Evolutionary conservation across 2,329 filamentous ascomycete species (phyloP), one percentile per base, ranked within the genome.

Genomic region (Rosellinia necatrix): DNA sequence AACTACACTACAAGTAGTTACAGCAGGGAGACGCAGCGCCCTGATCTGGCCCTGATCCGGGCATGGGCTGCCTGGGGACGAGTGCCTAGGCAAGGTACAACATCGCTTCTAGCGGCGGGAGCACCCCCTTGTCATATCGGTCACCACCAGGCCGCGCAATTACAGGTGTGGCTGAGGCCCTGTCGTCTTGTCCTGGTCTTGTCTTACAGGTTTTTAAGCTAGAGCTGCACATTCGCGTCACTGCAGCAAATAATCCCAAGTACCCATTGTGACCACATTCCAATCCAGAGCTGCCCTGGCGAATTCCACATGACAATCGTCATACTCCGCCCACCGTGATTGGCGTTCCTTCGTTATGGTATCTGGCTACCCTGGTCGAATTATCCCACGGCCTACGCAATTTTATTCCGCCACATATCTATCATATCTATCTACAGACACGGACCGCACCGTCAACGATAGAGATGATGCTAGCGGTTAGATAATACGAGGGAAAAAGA

Each of bases 111-210:
- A n/a, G n/a, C n/a, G n/a, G n/a, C n/a, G n/a, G n/a, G n/a, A n/a
- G n/a, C n/a, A n/a, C n/a, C n/a, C n/a, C n/a, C n/a, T n/a, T n/a
- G n/a, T n/a, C n/a, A n/a, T n/a, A n/a, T n/a, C n/a, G n/a, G n/a
- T n/a, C n/a, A n/a, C n/a, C n/a, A n/a, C n/a, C n/a, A n/a, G 44
- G 53, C 53, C 53, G 44, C 58, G 53, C 49, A 60, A 60, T 51
- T 46, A n/a, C n/a, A n/a, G n/a, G n/a, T 57, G 53, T 59, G 57
- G 53, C 57, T 53, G 48, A 46, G 56, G n/a, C n/a, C n/a, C n/a
- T n/a, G n/a, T n/a, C n/a, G n/a, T n/a, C n/a, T n/a, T n/a, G n/a
- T n/a, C n/a, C n/a, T n/a, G n/a, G n/a, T n/a, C n/a, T n/a, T n/a
- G n/a, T n/a, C n/a, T n/a, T n/a, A n/a, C n/a, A n/a, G n/a, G n/a